Percentiles rank a stretch among this genome's conserved stretches.
These are phyloP conservation scores for Botrytis fabae DNA, from an alignment of 2,329 filamentous ascomycete species.

Conservation along the genomic window DNA sequence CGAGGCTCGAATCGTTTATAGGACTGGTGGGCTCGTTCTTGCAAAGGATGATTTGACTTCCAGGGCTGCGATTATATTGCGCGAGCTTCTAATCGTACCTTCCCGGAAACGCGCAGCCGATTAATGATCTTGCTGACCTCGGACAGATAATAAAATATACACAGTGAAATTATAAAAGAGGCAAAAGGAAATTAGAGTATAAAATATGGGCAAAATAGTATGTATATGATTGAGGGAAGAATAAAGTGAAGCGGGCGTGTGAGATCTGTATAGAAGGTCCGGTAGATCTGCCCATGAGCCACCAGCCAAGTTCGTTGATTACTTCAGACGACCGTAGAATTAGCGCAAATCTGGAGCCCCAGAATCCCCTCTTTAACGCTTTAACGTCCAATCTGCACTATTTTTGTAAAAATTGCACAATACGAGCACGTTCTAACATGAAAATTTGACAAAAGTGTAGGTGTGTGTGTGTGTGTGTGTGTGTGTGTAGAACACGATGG, in stretches of 20 bases:
- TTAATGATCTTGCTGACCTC: not conserved
- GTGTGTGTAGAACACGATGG: not conserved
- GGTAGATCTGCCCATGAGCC: constrained; percentile 4
- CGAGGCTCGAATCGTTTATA: not conserved
- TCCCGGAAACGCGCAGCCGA: not conserved
- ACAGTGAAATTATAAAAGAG: not conserved
- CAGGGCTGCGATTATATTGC: not conserved
- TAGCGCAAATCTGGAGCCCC: constrained; percentile 6
- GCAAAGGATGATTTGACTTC: not conserved
- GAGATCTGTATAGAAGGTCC: constrained; percentile 1
- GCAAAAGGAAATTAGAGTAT: not conserved
- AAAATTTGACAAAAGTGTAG: not conserved
- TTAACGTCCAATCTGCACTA: not conserved
- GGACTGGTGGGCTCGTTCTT: not conserved
- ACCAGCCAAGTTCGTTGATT: not conserved
- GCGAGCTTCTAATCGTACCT: constrained; percentile 1
- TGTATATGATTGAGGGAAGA: not conserved
- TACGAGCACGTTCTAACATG: not conserved
- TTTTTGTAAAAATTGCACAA: not conserved
- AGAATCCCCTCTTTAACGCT: not conserved
- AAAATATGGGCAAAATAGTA: not conserved
- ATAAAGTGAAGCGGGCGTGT: not conserved
- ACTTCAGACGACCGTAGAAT: constrained; percentile 9
- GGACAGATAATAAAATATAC: not conserved
- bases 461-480: not conserved